Evolutionary conservation across 2,329 filamentous ascomycete species (phyloP).

Genomic region (Didymella arachidicola): DNA sequence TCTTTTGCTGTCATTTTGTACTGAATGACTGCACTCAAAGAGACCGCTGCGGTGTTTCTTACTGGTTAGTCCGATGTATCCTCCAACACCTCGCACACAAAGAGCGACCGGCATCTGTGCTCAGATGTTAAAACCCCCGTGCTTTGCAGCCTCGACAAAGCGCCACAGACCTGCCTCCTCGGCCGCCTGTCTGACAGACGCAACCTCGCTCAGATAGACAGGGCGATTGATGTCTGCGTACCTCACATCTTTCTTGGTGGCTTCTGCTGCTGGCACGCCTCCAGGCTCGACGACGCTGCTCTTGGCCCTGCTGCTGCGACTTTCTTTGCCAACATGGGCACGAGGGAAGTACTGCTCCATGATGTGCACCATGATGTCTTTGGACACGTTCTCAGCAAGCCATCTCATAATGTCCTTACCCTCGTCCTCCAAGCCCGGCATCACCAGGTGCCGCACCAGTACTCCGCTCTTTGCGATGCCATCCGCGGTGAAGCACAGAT

Average conservation of each 20-base stretch:
- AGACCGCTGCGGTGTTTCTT: slow-evolving; percentile 78
- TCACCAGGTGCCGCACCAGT: slow-evolving; percentile 80
- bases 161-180: slow-evolving; percentile 77
- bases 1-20: slow-evolving; percentile 72
- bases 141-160: slow-evolving; percentile 71
- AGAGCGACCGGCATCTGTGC: too few species aligned
- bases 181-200: slow-evolving; percentile 71
- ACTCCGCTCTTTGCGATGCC: slow-evolving; percentile 81
- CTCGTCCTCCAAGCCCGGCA: slow-evolving; percentile 81
- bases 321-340: slow-evolving; percentile 79
- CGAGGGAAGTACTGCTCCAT: slow-evolving; percentile 89
- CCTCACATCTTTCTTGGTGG: slow-evolving; percentile 59
- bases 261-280: slow-evolving; percentile 31
- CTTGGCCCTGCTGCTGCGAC: slow-evolving; percentile 45
- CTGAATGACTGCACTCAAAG: slow-evolving; percentile 81
- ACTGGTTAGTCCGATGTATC: slow-evolving; percentile 77
- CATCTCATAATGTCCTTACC: slow-evolving; percentile 77
- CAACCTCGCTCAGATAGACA: slow-evolving; percentile 70
- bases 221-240: slow-evolving; percentile 83
- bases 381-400: slow-evolving; percentile 75
- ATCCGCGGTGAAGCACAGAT: slow-evolving; percentile 81
- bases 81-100: background rate
- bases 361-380: slow-evolving; percentile 80
- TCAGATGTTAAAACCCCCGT: slow-evolving; percentile 63
- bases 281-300: slow-evolving; percentile 42